These are phyloP conservation scores for Phytophthora syringae DNA, from an alignment of 352 stramenopile species.

Conservation along the genomic window DNA sequence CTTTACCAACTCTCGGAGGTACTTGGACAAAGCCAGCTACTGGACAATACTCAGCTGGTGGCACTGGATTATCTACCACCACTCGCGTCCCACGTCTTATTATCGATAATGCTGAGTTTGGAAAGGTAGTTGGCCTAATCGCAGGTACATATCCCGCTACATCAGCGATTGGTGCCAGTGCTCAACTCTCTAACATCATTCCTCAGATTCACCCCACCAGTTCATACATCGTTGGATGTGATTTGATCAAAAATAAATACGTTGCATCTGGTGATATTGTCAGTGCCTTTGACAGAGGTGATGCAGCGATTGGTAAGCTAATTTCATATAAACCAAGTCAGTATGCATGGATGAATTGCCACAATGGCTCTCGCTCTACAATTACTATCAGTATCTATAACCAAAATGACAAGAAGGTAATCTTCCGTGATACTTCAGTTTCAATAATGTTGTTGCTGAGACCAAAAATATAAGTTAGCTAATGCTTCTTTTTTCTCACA, in stretches of 20 bases:
- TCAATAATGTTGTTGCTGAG: constrained; percentile 18
- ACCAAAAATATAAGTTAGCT: constrained; percentile 5
- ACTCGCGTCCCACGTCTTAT: constrained; percentile 23
- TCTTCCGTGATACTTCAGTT: constrained; percentile 12
- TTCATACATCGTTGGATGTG: constrained; percentile 27
- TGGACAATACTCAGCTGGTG: constrained; percentile 8
- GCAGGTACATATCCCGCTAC: constrained; percentile 17
- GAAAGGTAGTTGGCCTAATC: constrained; percentile 18
- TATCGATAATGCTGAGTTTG: constrained; percentile 25
- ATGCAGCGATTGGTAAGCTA: constrained; percentile 6
- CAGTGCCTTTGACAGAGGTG: constrained; percentile 6
- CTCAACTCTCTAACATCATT: constrained; percentile 16
- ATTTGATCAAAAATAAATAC: constrained; percentile 30
- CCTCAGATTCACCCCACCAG: constrained; percentile 18
- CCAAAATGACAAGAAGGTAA: constrained; percentile 10
- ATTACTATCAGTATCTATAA: constrained; percentile 19
- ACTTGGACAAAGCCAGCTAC: constrained; percentile 15
- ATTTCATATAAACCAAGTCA: constrained; percentile 25
- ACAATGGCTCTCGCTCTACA: constrained; percentile 18
- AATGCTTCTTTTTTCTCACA: constrained; percentile 1
- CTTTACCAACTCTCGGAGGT: constrained; percentile 4
- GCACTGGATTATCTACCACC: constrained; percentile 15
- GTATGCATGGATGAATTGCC: constrained; percentile 24
- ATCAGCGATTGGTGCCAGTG: constrained; percentile 5
- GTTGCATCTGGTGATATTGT: constrained; percentile 14